Base-by-base conservation (phyloP, 768 basidiomycete genomes). In the Rhodocollybia butyracea region DNA sequence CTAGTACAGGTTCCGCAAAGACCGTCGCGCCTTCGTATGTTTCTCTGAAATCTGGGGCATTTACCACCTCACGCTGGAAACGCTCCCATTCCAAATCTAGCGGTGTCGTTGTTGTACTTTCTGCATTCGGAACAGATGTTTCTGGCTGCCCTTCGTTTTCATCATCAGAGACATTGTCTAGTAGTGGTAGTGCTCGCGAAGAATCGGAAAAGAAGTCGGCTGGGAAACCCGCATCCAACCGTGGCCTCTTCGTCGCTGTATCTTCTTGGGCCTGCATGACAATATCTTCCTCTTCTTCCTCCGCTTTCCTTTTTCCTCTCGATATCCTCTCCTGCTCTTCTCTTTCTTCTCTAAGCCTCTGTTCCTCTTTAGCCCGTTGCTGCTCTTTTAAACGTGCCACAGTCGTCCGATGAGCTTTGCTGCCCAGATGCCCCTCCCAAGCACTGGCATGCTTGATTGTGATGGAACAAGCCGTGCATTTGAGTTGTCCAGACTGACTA, bases 401-500 rank as follows among this genome's bases (percentile, higher is more conserved):
- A 63, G 82, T 85, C 38, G 76, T 84, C 31, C 91, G 83, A 66
- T 94, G 91, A 1, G 70, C 70, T 71, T 93, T 93, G 71, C 87
- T 90, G 12, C 86, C 90, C 19, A 94, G 67, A 69, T 94, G 91
- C 21, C 91, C 89, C 57, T 91, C 84, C 91, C 91, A 94, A n/a
- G 88, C 87, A 24, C 87, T 82, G 3, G 88, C 79, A 63, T 91
- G 83, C 63, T 91, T 93, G 55, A 94, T 76, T 19, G 70, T 55
- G 11, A 73, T 78, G 1, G 76, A 76, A 63, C 91, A 94, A 24
- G 83, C 79, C 3, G 74, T 63, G 61, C 91, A 94, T 55, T 83
- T 81, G 27, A 94, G 75, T 63, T 88, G 85, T 43, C 89, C 88
- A 26, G 71, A 71, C 3, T 80, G 61, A 24, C 71, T 82, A 65